Percentiles rank a stretch among this genome's conserved stretches.
These are phyloP conservation scores for Ilyonectria destructans DNA, from an alignment of 2,329 filamentous ascomycete genomes.

Conservation along the genomic window DNA sequence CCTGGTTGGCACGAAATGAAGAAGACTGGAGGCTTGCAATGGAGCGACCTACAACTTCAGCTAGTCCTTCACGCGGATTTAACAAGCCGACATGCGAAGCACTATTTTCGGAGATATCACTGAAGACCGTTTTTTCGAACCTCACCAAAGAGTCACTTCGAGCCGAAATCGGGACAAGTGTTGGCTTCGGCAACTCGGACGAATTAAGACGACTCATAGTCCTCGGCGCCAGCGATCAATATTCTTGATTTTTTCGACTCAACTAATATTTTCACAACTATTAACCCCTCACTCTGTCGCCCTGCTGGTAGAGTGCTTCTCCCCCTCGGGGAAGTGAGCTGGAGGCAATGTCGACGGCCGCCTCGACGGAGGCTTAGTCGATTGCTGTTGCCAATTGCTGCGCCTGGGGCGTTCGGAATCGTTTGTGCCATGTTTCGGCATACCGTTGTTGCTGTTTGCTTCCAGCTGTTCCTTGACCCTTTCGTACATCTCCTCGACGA, in stretches of 20 bases:
- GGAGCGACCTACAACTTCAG: neutral
- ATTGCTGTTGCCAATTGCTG: neutral
- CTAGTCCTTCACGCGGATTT: neutral
- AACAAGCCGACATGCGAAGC: neutral
- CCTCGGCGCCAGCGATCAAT: neutral
- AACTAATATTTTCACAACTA: neutral
- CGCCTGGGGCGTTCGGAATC: neutral
- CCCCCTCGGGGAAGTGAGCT: neutral
- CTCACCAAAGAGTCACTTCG: neutral
- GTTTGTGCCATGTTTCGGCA: neutral
- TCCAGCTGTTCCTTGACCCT: constrained; percentile 18
- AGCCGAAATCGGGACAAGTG: neutral
- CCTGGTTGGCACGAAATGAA: neutral
- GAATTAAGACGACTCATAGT: neutral
- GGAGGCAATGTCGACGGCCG: neutral
- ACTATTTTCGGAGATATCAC: neutral
- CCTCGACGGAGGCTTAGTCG: neutral
- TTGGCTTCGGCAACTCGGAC: neutral
- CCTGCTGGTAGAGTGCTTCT: neutral
- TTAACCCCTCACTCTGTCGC: neutral
- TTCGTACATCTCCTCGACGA: constrained; percentile 28
- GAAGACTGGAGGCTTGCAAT: neutral
- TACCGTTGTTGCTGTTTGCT: neutral
- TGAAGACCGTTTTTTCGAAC: neutral
- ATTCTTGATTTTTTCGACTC: neutral